phyloP scores from a whole-genome alignment of 768 basidiomycete genomes.

The Gyrodon lividus region DNA sequence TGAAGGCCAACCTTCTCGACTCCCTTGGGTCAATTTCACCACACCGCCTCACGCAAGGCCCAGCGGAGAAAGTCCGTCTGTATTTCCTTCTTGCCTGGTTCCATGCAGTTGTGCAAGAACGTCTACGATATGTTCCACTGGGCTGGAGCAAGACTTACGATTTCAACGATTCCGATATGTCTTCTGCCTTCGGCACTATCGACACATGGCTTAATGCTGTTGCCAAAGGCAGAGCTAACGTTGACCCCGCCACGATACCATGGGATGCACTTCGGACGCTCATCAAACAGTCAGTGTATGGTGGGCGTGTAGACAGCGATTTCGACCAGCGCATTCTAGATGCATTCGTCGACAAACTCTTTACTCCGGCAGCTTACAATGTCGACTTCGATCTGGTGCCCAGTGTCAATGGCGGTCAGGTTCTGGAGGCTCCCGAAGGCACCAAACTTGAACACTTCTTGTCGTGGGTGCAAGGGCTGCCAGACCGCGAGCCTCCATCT shows the following conservation, averaged over 20 bases:
- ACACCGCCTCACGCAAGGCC: slow-evolving; percentile 76
- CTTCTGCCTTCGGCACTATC: slow-evolving; percentile 88
- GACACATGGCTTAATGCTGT: slow-evolving; percentile 82
- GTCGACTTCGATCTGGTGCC: slow-evolving; percentile 90
- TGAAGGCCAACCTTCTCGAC: slow-evolving; percentile 94
- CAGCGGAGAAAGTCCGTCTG: slow-evolving; percentile 87
- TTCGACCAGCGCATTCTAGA: slow-evolving; percentile 93
- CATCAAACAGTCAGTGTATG: slow-evolving; percentile 95
- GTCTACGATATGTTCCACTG: slow-evolving; percentile 90
- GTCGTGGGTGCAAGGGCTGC: slow-evolving; percentile 83
- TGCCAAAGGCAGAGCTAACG: slow-evolving; percentile 86
- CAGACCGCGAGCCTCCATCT: slow-evolving; percentile 90
- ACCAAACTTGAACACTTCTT: slow-evolving; percentile 91
- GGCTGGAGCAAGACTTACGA: slow-evolving; percentile 98
- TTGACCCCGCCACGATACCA: slow-evolving; percentile 89
- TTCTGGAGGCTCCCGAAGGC: slow-evolving; percentile 81
- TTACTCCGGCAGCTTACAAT: slow-evolving; percentile 87
- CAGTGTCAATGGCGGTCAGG: slow-evolving; percentile 50
- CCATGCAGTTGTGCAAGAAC: slow-evolving; percentile 97
- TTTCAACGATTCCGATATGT: slow-evolving; percentile 98
- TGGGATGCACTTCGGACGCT: slow-evolving; percentile 94
- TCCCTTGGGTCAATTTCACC: slow-evolving; percentile 75
- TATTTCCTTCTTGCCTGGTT: slow-evolving; percentile 99
- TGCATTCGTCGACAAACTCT: slow-evolving; percentile 88
- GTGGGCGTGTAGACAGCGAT: slow-evolving; percentile 91